Base-by-base conservation (phyloP, 495 filamentous ascomycete species). In the Aspergillus incahuasiensis region DNA sequence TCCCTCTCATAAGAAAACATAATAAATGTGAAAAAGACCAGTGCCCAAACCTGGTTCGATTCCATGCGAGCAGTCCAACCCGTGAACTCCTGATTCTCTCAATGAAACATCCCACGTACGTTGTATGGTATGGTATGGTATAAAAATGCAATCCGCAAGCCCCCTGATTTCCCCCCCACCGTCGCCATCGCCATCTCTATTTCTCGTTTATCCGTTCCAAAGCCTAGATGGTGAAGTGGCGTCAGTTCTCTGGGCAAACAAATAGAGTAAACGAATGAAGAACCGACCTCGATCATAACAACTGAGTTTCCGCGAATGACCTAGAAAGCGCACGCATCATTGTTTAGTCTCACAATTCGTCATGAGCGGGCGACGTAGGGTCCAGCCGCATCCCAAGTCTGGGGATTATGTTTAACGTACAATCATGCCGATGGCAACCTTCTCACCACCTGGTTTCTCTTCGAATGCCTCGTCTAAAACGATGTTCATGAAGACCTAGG, bases 381-480 rank as follows among this genome's bases (percentile, higher is more conserved):
- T 24, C 15, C 22, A 5, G 15, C 21, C 9, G 25, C 21, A 34
- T 35, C 46, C 18, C 5, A 7, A n/a, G 19, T 22, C 15, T 2
- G 15, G 19, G 16, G 24, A 34, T n/a, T 5, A 18, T 35, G 40
- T 28, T n/a, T 5, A 16, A 62, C 87, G 52, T 83, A 96, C 95
- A 58, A 95, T 88, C 86, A 95, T 97, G 66, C 94, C 94, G 45
- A 97, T 82, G 56, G 84, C 81, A 44, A 86, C 86, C 75, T 96
- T 97, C 79, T 96, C 91, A 43, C 90, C 91, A 53, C 90, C 91
- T 28, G 83, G 81, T 71, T 92, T 96, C 78, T 97, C 91, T 66
- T 97, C 94, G 15, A 95, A 87, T n/a, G 94, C 92, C 61, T 97
- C 94, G 68, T 98, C 95, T 13, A 98, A 83, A 22, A 97, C 92